Evolutionary conservation across 345 rosid species (phyloP), one percentile per base, ranked within the genome.

Genomic region (Eucalyptus curtisii): DNA sequence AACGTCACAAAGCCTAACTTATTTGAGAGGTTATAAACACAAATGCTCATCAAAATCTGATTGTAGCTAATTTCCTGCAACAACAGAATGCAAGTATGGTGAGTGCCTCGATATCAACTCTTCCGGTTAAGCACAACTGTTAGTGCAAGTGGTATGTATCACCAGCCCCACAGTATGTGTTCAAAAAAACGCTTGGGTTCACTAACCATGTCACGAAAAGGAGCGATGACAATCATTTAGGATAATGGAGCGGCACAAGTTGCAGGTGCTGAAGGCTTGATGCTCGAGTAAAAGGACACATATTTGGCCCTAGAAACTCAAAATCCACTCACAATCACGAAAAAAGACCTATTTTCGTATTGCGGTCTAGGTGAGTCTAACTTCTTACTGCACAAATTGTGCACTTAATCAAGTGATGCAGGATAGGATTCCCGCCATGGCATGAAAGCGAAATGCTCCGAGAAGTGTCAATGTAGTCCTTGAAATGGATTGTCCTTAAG

Each of bases 161-260:
- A 64, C 40, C 76, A n/a, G 76, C 20, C 76, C 76, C 37, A 64
- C 76, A 33, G 40, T 64, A 64, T 7, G 20, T n/a, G 19, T 7
- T 64, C 10, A 14, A 4, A 64, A 14, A 64, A n/a, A 64, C 5
- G 40, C 9, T n/a, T 15, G 40, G 76, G 76, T 0, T n/a, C 76
- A 64, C 76, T 1, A 0, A 64, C 19, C 22, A n/a, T 16, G 40
- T n/a, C 0, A 0, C 10, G 0, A n/a, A 20, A 76, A 22, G 30
- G 84, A 76, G 84, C 16, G 30, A 42, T 40, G 84, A 40, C 84
- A 76, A 20, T 76, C 84, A 22, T 25, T 7, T 40, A 76, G 47
- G 84, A 76, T 44, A 76, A 40, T 20, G 84, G 30, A 76, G 47
- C 47, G 20, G 47, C 84, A 76, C 84, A 20, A 40, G 40, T 20